Evolutionary conservation across 2,329 filamentous ascomycete genomes (phyloP).

Genomic region (Cladosporium sp.): DNA sequence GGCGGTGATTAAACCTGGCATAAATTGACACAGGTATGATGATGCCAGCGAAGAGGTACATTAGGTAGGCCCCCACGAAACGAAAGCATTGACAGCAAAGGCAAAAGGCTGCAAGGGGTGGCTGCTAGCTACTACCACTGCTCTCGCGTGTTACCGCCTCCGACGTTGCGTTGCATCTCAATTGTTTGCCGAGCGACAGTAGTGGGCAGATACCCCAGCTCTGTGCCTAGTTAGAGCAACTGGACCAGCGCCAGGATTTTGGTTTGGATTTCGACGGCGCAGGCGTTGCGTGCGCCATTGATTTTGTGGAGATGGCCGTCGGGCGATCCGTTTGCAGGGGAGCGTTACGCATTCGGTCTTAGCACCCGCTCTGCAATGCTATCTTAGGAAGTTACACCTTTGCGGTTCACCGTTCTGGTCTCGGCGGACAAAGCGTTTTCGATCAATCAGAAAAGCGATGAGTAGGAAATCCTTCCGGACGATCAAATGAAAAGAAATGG

Average conservation of each 20-base stretch:
- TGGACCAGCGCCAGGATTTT: constrained; percentile 12
- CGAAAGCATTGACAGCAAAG: background rate
- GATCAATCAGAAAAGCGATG: background rate
- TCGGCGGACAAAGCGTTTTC: background rate
- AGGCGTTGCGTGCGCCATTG: constrained; percentile 17
- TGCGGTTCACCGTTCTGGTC: background rate
- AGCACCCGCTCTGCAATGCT: constrained; percentile 3
- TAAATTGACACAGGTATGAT: background rate
- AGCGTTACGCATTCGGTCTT: constrained; percentile 8
- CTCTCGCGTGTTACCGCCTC: constrained; percentile 12
- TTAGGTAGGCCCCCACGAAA: background rate
- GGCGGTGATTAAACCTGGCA: constrained; percentile 13
- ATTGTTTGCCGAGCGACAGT: constrained; percentile 15
- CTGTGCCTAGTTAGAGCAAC: background rate
- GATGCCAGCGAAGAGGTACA: constrained; percentile 8
- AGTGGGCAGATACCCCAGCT: constrained; percentile 11
- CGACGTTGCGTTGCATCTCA: background rate
- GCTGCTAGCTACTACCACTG: background rate
- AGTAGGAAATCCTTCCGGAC: constrained; percentile 14
- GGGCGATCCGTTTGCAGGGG: constrained; percentile 15
- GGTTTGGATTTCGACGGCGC: constrained; percentile 12
- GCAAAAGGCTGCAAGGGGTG: constrained; percentile 22
- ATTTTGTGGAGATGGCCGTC: constrained; percentile 18
- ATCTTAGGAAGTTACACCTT: constrained; percentile 20
- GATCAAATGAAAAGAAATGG: background rate